Percentiles rank a stretch among this genome's conserved stretches.
These are phyloP conservation scores for Scenedesmus sp. DNA, from an alignment of 163 green algal genomes.

Conservation along the genomic window DNA sequence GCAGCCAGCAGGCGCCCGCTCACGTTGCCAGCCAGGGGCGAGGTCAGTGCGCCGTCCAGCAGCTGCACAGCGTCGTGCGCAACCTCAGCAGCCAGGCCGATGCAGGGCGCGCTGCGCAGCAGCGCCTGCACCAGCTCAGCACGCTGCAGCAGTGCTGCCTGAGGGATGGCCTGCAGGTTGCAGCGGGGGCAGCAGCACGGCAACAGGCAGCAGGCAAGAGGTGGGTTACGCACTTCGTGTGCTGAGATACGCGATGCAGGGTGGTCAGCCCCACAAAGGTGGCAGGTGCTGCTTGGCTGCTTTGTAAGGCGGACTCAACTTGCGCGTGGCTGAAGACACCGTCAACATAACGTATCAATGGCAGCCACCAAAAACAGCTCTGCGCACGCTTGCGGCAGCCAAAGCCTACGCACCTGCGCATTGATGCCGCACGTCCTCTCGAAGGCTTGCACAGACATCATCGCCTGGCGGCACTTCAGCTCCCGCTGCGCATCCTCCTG, in stretches of 20 bases:
- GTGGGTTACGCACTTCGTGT: no score
- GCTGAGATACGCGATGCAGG: no score
- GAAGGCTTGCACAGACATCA: constrained; percentile 42
- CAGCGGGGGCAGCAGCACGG: background rate
- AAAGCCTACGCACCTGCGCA: constrained; percentile 4
- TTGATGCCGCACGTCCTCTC: constrained; percentile 30
- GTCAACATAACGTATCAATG: no score
- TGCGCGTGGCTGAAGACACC: no score
- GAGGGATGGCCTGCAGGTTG: constrained; percentile 16
- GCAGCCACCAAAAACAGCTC: background rate
- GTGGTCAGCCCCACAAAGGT: no score
- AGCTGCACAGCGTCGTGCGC: constrained; percentile 71
- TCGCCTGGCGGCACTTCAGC: constrained; percentile 40
- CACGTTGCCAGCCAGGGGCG: background rate
- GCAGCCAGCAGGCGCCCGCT: constrained; percentile 27
- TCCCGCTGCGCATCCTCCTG: constrained; percentile 46
- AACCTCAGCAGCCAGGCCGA: constrained; percentile 55
- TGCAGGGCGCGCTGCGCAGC: constrained; percentile 29
- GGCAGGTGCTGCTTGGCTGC: no score
- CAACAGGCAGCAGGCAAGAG: background rate
- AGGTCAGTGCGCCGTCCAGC: constrained; percentile 69
- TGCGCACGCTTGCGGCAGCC: background rate
- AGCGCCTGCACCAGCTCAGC: constrained; percentile 46
- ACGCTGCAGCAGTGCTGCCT: constrained; percentile 22
- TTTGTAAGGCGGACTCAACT: no score